Base-by-base conservation (phyloP, 2,329 filamentous ascomycete species). In the Herpotrichia juniperi region DNA sequence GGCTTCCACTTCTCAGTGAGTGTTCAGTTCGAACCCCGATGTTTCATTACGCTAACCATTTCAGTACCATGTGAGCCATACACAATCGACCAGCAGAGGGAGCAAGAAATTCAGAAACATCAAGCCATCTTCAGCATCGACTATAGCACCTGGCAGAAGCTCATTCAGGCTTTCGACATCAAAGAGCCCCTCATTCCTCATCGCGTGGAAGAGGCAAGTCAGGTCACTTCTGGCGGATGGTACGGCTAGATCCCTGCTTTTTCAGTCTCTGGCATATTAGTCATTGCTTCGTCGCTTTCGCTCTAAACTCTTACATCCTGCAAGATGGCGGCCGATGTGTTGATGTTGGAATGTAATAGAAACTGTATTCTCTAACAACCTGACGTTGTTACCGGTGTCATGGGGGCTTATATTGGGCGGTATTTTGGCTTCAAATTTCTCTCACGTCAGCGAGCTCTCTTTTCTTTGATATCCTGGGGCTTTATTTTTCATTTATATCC, bases 101-200 rank as follows among this genome's bases (percentile, higher is more conserved):
- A 84, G 16, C 79, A 85, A 53, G 62, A 67, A 12, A 59, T 69
- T 86, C 72, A 71, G 35, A 78, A 75, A 42, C 88, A 94, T 57
- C 94, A 99, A 74, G 90, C 93, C 11, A 88, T 99, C 19, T 85
- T 97, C 69, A 88, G 89, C 11, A 84, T 99, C 56, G 92, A 97
- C 62, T 94, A 92, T 79, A 81, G 84, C 1, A 90, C 84, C 0
- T 99, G 93, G 93, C 79, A 85, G 60, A 83, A 90, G 17, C 80
- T 97, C 39, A 87, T 96, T 43, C 74, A 89, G 9, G 85, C 84
- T 0, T 96, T 93, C 65, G 78, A 88, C 22, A 91, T 97, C 59
- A 82, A 78, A n/a, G 81, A 91, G 58, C 81, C 90, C 1, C 87
- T 97, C 74, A 97, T 99, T 56, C 83, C 87, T n/a, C 89, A 96